Base-by-base conservation (phyloP, 116 monocot species). In the Dioscorea cayenensis region DNA sequence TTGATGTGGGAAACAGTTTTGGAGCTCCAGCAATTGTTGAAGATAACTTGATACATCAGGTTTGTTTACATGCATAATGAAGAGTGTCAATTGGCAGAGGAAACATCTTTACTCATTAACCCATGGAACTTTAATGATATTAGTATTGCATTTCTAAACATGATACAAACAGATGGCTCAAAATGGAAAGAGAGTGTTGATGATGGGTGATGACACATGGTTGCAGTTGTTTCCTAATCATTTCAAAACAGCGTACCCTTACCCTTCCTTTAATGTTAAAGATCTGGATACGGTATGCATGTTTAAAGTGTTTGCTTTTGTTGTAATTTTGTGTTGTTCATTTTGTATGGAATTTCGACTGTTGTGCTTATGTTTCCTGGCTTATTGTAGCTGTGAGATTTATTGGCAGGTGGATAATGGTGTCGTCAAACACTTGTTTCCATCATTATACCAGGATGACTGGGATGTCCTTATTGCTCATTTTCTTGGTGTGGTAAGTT, bases 131-230 rank as follows among this genome's bases (percentile, higher is more conserved):
- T 43, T 43, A 8, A 43, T 43, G 43, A 12, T 43, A 43, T 43
- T 43, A 43, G 7, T 43, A 43, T 43, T 10, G 43, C 43, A 43
- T 43, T 43, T 43, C 43, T 43, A 43, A 43, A 5, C 43, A 43
- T 68, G 66, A 25, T 32, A 48, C 6, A 38, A 52, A 25, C 77
- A 97, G 97, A 78, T 93, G 83, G 76, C 68, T 14, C 82, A 60
- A 75, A 97, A 93, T 82, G 90, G 94, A 73, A 97, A 90, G 68
- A 77, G 85, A 80, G 88, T 97, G 58, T 73, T 93, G 66, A 93
- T 97, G 97, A 93, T 97, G 88, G 97, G 97, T 14, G 97, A 97
- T 78, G 97, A 97, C 77, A 97, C 97, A 16, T 97, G 97, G 97
- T 76, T 84, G 76, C 90, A 97, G 70, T 69, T 92, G 62, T 97